Evolutionary conservation across 2,329 filamentous ascomycete genomes (phyloP).

Genomic region (Hypocreales sp.): DNA sequence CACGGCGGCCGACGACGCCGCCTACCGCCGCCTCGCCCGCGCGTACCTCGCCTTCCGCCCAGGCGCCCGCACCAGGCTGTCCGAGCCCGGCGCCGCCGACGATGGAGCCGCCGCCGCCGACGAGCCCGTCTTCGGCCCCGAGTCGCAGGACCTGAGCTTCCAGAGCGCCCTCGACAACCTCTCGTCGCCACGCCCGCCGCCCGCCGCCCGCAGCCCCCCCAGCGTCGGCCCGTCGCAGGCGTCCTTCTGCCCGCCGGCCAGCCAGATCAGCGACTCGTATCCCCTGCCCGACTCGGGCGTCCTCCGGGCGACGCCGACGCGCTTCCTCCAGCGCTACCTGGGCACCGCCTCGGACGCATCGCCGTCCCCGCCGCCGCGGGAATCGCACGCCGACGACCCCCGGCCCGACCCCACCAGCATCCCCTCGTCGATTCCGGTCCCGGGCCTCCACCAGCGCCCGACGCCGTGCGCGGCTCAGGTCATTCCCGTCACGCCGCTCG

Average conservation of each 20-base stretch:
- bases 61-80: conserved; percentile 3
- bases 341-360: conserved; percentile 16
- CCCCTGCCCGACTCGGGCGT: conserved; percentile 17
- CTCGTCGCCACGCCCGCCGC: conserved; percentile 14
- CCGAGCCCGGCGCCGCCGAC: conserved; percentile 5
- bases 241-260: conserved; percentile 29
- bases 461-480: conserved; percentile 3
- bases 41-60: conserved; percentile 35
- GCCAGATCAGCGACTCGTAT: conserved; percentile 40
- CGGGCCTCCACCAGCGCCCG: conserved; percentile 3
- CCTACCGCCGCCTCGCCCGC: conserved; percentile 31
- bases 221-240: conserved; percentile 8
- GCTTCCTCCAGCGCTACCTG: conserved; percentile 32
- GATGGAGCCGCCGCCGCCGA: too few species aligned
- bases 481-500: conserved; percentile 12
- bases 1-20: conserved; percentile 27
- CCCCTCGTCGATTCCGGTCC: conserved; percentile 11
- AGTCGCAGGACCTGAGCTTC: conserved; percentile 28
- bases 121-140: conserved; percentile 11
- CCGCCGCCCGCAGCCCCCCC: neutral
- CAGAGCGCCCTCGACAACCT: conserved; percentile 27
- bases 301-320: conserved; percentile 27
- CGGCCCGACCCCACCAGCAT: conserved; percentile 3
- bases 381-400: neutral
- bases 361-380: conserved; percentile 5